A percentile compares a stretch with the other conserved stretches of the same genome.
phyloP scores from a whole-genome alignment of 495 filamentous ascomycete species.

The Antarctomyces pellizariae region DNA sequence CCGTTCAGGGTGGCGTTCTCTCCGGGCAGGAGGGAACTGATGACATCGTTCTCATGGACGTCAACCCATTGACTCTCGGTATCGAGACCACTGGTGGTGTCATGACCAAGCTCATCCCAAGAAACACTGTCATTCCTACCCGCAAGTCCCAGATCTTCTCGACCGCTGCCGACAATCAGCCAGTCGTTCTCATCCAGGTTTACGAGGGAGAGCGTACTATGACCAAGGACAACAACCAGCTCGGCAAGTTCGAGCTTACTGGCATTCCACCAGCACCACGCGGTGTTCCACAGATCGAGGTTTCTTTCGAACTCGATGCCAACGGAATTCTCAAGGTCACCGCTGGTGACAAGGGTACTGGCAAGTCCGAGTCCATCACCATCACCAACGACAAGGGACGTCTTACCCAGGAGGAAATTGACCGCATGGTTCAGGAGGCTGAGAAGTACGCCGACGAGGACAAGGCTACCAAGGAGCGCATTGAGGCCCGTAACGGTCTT shows the following conservation, averaged over 20 bases:
- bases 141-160: slow-evolving; percentile 97
- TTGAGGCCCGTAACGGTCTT: slow-evolving; percentile 84
- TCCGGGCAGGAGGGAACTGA: slow-evolving; percentile 63
- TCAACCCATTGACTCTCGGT: slow-evolving; percentile 93
- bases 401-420: slow-evolving; percentile 86
- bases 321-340: slow-evolving; percentile 95
- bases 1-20: slow-evolving; percentile 90
- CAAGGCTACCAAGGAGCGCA: slow-evolving; percentile 85
- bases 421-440: slow-evolving; percentile 91
- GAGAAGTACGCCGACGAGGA: slow-evolving; percentile 98
- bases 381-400: slow-evolving; percentile 98
- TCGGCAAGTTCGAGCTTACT: slow-evolving; percentile 95
- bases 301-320: slow-evolving; percentile 91
- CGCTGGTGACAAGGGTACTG: slow-evolving; percentile 88
- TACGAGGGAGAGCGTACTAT: slow-evolving; percentile 89
- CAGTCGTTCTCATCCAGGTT: slow-evolving; percentile 91
- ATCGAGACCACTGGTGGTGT: slow-evolving; percentile 97
- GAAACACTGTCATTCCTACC: slow-evolving; percentile 88
- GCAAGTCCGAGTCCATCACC: slow-evolving; percentile 87
- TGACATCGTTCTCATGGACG: slow-evolving; percentile 81
- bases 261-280: slow-evolving; percentile 85
- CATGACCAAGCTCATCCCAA: slow-evolving; percentile 93
- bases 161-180: slow-evolving; percentile 94
- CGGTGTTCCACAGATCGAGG: slow-evolving; percentile 94
- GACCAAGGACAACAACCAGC: slow-evolving; percentile 91